phyloP scores from a whole-genome alignment of 2,329 filamentous ascomycete genomes.

The Zymoseptoria brevis region DNA sequence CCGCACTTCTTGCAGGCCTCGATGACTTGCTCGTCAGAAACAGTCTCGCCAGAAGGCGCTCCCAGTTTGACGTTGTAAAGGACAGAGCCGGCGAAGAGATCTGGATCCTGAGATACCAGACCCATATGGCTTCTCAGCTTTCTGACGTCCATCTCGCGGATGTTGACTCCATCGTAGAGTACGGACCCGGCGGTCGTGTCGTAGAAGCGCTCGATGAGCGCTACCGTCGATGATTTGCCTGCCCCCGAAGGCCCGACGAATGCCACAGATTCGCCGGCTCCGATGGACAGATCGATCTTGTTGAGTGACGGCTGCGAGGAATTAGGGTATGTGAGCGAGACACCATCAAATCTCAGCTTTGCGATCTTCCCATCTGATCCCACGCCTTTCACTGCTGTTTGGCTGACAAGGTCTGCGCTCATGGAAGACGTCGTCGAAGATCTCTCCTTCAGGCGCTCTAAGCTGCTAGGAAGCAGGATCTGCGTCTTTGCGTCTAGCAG shows the following conservation, averaged over 20 bases:
- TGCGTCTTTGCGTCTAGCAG: slow-evolving; percentile 34
- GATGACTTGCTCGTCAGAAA: slow-evolving; percentile 25
- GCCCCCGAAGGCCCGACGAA: slow-evolving; percentile 40
- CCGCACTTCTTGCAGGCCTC: slow-evolving; percentile 36
- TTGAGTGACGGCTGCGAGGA: slow-evolving; percentile 36
- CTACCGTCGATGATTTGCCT: slow-evolving; percentile 39
- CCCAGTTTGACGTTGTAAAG: slow-evolving; percentile 39
- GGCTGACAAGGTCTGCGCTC: slow-evolving; percentile 15
- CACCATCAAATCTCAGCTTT: slow-evolving; percentile 29
- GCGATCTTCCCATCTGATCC: slow-evolving; percentile 1
- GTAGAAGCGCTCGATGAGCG: slow-evolving; percentile 42
- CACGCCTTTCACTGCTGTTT: slow-evolving; percentile 1
- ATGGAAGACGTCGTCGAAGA: slow-evolving; percentile 2
- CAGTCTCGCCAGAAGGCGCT: slow-evolving; percentile 16
- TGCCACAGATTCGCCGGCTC: slow-evolving; percentile 46
- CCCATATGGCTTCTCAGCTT: slow-evolving; percentile 33
- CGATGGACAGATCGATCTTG: slow-evolving; percentile 41
- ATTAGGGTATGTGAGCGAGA: slow-evolving; percentile 34
- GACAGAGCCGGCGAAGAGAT: slow-evolving; percentile 39
- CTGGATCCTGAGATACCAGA: slow-evolving; percentile 40
- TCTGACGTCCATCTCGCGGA: slow-evolving; percentile 32
- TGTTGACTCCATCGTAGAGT: slow-evolving; percentile 35
- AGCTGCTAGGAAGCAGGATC: slow-evolving; percentile 21
- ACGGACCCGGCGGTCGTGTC: slow-evolving; percentile 35
- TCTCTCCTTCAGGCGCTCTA: not conserved